Conservation (phyloP, 179 eudicot genomes). For the Pouteria campechiana region DNA sequence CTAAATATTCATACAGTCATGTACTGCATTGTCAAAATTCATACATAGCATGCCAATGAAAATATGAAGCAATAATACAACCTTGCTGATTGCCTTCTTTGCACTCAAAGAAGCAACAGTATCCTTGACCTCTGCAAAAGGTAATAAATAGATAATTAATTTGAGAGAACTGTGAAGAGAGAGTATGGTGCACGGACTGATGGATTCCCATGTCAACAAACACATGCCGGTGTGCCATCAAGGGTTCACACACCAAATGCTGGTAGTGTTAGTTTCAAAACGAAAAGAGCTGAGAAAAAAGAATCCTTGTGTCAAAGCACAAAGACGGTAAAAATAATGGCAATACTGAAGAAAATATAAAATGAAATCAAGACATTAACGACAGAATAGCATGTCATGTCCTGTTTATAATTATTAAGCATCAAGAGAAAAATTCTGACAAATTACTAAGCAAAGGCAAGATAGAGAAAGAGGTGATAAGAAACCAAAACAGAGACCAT, state of each 20-base stretch:
- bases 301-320: too few relatives aligned
- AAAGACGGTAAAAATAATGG: too few relatives aligned
- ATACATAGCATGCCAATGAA: background rate
- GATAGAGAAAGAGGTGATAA: background rate
- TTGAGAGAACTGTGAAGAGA: background rate
- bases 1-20: background rate
- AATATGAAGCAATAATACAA: constrained; percentile 11
- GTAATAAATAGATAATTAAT: background rate
- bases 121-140: constrained; percentile 52
- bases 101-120: constrained; percentile 38
- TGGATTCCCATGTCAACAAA: background rate
- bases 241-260: too few relatives aligned
- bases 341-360: too few relatives aligned
- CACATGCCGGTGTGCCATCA: too few relatives aligned
- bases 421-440: too few relatives aligned
- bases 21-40: background rate
- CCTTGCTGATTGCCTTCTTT: constrained; percentile 62
- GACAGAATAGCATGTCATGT: too few relatives aligned
- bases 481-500: too few relatives aligned
- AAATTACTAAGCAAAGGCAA: constrained; percentile 5
- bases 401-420: too few relatives aligned
- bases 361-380: too few relatives aligned
- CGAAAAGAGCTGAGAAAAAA: too few relatives aligned
- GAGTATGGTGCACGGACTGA: background rate
- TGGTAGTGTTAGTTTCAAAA: too few relatives aligned